Evolutionary conservation across 345 rosid species (phyloP), one percentile per base, ranked within the genome.

Genomic region (Rhodamnia rubescens): DNA sequence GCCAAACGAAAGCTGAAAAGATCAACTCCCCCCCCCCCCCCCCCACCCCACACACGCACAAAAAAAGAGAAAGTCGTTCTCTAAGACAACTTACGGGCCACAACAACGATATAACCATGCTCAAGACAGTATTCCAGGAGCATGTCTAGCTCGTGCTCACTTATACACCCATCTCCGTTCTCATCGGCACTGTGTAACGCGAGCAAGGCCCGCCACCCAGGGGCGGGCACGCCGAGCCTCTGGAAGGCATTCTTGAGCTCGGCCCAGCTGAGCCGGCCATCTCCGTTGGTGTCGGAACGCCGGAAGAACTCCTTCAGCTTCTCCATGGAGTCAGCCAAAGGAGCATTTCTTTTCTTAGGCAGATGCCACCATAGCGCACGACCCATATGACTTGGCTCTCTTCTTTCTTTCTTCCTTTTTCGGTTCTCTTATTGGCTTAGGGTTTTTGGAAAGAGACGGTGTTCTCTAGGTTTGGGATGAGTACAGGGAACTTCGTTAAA

Each of bases 191-290:
- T 27, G 15, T 15, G 50, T 44, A 89, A 53, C 11, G 64, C 89
- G 7, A 81, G 53, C 22, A 20, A 0, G 32, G 87, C 90, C 50
- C 84, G 29, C 75, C 22, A 85, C 6, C 64, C 8, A 40, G 82
- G 80, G 36, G 54, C 32, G 11, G 11, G 4, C 24, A 86, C 82
- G 6, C 87, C 87, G 1, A 88, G 85, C 32, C 7, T 5, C 1
- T 53, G 7, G 82, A 86, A 86, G 44, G 88, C 85, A 1, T 47
- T 80, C 75, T 44, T 64, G 8, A 88, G 81, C 85, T 88, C 85
- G n/a, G 82, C 40, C 40, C 13, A 40, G 85, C 64, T 86, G 24
- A 88, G 69, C 53, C n/a, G 42, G 6, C 87, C 74, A 27, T 84
- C 88, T 27, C 56, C 49, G 56, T 88, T 74, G 9, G 84, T 32